Evolutionary conservation across 768 basidiomycete genomes (phyloP).

Genomic region (Serendipita indica): DNA sequence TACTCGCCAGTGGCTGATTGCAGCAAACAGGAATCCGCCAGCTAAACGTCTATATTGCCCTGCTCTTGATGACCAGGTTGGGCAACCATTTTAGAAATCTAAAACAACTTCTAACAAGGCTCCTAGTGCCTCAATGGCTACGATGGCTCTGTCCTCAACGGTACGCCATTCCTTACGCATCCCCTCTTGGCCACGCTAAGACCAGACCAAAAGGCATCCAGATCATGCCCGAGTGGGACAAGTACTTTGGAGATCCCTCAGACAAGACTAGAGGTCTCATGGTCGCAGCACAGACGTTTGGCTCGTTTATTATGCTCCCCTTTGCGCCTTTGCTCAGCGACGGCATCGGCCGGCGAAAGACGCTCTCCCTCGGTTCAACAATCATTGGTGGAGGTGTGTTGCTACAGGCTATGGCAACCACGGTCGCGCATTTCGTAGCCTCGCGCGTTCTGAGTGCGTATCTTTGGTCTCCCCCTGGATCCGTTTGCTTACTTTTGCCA

Average conservation of each 20-base stretch:
- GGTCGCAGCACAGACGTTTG: conserved; percentile 44
- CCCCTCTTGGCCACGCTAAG: background rate
- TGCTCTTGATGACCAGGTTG: conserved; percentile 22
- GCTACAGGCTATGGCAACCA: conserved; percentile 29
- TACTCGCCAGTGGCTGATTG: background rate
- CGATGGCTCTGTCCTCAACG: conserved; percentile 50
- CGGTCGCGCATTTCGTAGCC: conserved; percentile 29
- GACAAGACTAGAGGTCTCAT: conserved; percentile 37
- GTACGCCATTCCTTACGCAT: conserved; percentile 16
- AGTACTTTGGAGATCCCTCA: conserved; percentile 38
- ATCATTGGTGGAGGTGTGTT: conserved; percentile 53
- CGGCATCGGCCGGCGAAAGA: conserved; percentile 32
- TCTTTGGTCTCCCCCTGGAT: conserved; percentile 40
- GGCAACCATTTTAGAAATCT: background rate
- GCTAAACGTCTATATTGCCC: conserved; percentile 41
- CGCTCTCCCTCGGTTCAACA: conserved; percentile 38
- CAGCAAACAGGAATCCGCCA: conserved; percentile 35
- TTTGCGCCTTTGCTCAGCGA: conserved; percentile 39
- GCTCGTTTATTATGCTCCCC: conserved; percentile 38
- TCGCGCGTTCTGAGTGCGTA: conserved; percentile 32
- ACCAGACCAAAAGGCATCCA: conserved; percentile 37
- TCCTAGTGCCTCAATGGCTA: conserved; percentile 51
- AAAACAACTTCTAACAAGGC: background rate
- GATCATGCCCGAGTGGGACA: conserved; percentile 48
- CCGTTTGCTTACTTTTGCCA: conserved; percentile 15